Evolutionary conservation across 495 filamentous ascomycete species (phyloP).

Genomic region (Thozetella sp.): DNA sequence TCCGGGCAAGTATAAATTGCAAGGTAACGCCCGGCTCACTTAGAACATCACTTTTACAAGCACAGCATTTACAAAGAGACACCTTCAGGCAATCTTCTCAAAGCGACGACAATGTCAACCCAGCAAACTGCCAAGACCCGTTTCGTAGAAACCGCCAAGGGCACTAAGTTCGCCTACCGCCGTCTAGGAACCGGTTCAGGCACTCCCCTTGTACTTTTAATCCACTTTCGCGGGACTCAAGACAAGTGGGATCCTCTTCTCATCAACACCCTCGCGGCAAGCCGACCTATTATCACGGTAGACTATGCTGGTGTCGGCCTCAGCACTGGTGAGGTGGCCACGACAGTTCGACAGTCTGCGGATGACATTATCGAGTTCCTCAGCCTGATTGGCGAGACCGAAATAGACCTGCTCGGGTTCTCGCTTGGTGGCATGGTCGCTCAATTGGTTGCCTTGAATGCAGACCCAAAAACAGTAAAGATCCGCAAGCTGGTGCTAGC

Average conservation of each 20-base stretch:
- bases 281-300: slow-evolving; percentile 21
- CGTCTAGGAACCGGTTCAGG: slow-evolving; percentile 23
- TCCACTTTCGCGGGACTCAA: slow-evolving; percentile 34
- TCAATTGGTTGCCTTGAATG: slow-evolving; percentile 25
- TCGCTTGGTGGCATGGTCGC: slow-evolving; percentile 29
- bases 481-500: slow-evolving; percentile 22
- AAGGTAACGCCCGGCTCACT: no score
- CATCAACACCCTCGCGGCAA: slow-evolving; percentile 22
- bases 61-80: no score
- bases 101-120: slow-evolving; percentile 32
- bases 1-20: no score
- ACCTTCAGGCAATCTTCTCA: no score
- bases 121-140: slow-evolving; percentile 33
- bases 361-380: slow-evolving; percentile 29
- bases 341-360: slow-evolving; percentile 16
- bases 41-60: no score
- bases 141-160: slow-evolving; percentile 15
- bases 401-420: slow-evolving; percentile 33
- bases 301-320: slow-evolving; percentile 32
- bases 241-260: slow-evolving; percentile 28
- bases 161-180: slow-evolving; percentile 34
- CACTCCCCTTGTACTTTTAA: slow-evolving; percentile 27
- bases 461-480: not conserved
- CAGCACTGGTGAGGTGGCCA: slow-evolving; percentile 19
- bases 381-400: slow-evolving; percentile 18